Evolutionary conservation across 129 eudicot genomes (phyloP).

Genomic region (Solidago caesia): DNA sequence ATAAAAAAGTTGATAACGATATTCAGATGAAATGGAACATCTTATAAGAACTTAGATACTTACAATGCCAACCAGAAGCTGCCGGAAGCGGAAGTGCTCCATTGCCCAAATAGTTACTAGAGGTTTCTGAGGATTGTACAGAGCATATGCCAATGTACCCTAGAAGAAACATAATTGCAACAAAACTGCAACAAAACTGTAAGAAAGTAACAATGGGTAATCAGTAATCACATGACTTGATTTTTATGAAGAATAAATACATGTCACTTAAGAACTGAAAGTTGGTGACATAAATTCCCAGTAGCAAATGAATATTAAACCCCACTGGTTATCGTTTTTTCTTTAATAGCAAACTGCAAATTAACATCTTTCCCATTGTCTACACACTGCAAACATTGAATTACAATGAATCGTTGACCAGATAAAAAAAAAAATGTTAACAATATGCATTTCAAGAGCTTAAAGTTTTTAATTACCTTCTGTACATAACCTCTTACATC

Average conservation of each 20-base stretch:
- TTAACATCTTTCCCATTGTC: constrained; percentile 71
- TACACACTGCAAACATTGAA: constrained; percentile 40
- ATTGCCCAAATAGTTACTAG: background rate
- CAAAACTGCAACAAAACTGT: background rate
- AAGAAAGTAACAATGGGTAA: background rate
- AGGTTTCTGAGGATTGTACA: constrained; percentile 1
- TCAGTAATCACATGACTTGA: constrained; percentile 20
- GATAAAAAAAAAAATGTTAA: background rate
- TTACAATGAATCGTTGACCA: background rate
- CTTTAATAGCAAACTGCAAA: constrained; percentile 67
- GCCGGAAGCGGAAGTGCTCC: constrained; percentile 6
- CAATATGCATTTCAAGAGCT: too few relatives aligned
- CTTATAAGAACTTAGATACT: background rate
- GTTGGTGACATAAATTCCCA: constrained; percentile 74
- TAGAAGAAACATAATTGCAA: background rate
- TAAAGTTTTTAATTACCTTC: background rate
- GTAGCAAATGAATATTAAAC: constrained; percentile 73
- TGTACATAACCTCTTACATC: background rate
- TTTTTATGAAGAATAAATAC: too few relatives aligned
- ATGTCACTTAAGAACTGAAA: constrained; percentile 47
- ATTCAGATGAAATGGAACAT: background rate
- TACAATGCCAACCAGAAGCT: background rate
- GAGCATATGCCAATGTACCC: constrained; percentile 1
- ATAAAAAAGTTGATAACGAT: background rate
- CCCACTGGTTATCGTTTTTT: constrained; percentile 73